A percentile compares a stretch with the other conserved stretches of the same genome.
phyloP scores from a whole-genome alignment of 495 filamentous ascomycete genomes.

The Penicillium taxi region DNA sequence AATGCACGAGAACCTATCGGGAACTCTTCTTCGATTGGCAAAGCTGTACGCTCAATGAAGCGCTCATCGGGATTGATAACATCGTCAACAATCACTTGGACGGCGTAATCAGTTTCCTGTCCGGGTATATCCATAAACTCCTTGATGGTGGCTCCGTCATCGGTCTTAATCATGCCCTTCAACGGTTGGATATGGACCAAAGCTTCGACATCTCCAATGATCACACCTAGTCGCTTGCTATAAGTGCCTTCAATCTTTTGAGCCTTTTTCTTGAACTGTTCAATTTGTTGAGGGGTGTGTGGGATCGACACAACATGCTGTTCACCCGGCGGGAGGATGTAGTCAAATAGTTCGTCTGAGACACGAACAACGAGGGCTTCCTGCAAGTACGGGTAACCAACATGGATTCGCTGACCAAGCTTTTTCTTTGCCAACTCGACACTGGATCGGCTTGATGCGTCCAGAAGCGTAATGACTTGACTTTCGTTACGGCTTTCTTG shows the following conservation, averaged over 20 bases:
- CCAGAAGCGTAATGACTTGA: conserved; percentile 79
- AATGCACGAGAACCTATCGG: conserved; percentile 73
- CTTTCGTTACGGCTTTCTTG: conserved; percentile 95
- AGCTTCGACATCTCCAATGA: conserved; percentile 80
- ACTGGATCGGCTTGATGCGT: conserved; percentile 62
- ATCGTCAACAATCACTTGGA: conserved; percentile 82
- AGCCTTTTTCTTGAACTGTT: conserved; percentile 76
- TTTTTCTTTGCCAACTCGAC: conserved; percentile 65
- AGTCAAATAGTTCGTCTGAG: conserved; percentile 91
- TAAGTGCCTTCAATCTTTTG: conserved; percentile 75
- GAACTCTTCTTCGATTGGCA: conserved; percentile 89
- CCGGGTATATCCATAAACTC: conserved; percentile 87
- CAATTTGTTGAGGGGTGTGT: conserved; percentile 71
- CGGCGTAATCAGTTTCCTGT: conserved; percentile 83
- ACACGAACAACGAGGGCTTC: conserved; percentile 85
- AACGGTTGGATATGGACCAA: conserved; percentile 88
- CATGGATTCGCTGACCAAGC: conserved; percentile 76
- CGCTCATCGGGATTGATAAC: conserved; percentile 87
- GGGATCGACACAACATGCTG: conserved; percentile 54
- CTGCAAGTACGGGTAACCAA: conserved; percentile 93
- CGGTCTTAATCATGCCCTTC: conserved; percentile 82
- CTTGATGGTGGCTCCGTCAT: conserved; percentile 85
- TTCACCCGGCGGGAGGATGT: conserved; percentile 57
- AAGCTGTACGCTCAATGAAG: conserved; percentile 78
- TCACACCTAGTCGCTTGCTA: conserved; percentile 80